Percentiles rank a stretch among this genome's conserved stretches.
These are phyloP conservation scores for Ciborinia camelliae DNA, from an alignment of 2,329 filamentous ascomycete genomes.

Conservation along the genomic window DNA sequence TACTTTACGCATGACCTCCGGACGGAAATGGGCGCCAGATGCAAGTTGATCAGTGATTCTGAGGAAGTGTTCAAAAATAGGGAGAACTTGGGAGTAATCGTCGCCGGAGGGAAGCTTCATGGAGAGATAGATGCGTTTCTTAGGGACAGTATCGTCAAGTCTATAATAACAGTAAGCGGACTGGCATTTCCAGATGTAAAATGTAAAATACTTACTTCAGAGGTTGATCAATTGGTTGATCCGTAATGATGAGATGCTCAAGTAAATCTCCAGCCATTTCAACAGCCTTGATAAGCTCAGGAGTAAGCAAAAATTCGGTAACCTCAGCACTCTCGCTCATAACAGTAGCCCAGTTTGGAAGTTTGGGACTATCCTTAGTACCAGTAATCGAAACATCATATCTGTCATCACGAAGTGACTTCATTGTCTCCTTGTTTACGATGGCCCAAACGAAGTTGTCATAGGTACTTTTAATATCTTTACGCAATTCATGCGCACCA, in stretches of 20 bases:
- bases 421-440: slow-evolving; percentile 94
- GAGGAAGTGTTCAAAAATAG: slow-evolving; percentile 78
- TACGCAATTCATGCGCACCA: slow-evolving; percentile 54
- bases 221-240: slow-evolving; percentile 86
- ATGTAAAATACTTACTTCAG: slow-evolving; percentile 58
- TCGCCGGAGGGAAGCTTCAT: slow-evolving; percentile 63
- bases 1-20: slow-evolving; percentile 85
- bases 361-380: slow-evolving; percentile 88
- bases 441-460: slow-evolving; percentile 94
- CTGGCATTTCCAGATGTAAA: background rate
- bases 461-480: slow-evolving; percentile 63
- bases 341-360: slow-evolving; percentile 84
- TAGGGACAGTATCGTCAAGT: slow-evolving; percentile 76
- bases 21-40: slow-evolving; percentile 75
- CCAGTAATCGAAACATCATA: slow-evolving; percentile 92
- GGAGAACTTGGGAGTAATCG: slow-evolving; percentile 63
- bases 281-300: slow-evolving; percentile 80
- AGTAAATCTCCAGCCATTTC: slow-evolving; percentile 74
- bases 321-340: slow-evolving; percentile 98
- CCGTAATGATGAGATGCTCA: slow-evolving; percentile 83
- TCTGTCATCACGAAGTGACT: slow-evolving; percentile 80
- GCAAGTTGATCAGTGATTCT: slow-evolving; percentile 82
- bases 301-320: slow-evolving; percentile 79
- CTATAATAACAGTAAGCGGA: slow-evolving; percentile 43
- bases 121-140: slow-evolving; percentile 82